A percentile compares a stretch with the other conserved stretches of the same genome.
Conservation (phyloP, 495 filamentous ascomycete genomes). For the Penicillium atrosanguineum region DNA sequence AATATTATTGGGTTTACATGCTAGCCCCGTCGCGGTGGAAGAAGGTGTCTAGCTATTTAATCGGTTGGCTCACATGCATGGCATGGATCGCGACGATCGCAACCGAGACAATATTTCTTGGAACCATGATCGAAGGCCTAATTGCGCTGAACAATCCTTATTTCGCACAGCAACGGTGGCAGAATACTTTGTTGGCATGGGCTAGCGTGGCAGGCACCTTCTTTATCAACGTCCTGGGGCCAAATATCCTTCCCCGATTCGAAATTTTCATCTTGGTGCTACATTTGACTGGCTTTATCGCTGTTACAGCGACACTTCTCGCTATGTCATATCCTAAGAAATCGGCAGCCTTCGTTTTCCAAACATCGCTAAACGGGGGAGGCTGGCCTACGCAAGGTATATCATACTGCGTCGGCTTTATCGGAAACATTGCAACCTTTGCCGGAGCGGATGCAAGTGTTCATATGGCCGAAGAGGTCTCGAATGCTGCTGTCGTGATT, state of each 20-base stretch:
- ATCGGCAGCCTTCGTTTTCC: slow-evolving; percentile 34
- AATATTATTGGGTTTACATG: slow-evolving; percentile 46
- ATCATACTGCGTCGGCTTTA: slow-evolving; percentile 44
- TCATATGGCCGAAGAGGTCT: slow-evolving; percentile 47
- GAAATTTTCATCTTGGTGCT: slow-evolving; percentile 42
- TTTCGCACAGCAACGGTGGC: slow-evolving; percentile 44
- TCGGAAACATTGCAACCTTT: slow-evolving; percentile 39
- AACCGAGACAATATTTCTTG: slow-evolving; percentile 34
- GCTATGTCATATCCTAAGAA: slow-evolving; percentile 24
- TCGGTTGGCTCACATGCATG: slow-evolving; percentile 37
- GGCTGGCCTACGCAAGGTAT: slow-evolving; percentile 43
- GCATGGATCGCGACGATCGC: slow-evolving; percentile 36
- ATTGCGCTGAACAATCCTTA: slow-evolving; percentile 36
- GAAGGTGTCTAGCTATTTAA: slow-evolving; percentile 36
- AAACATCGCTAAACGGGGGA: slow-evolving; percentile 43
- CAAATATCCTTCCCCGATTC: slow-evolving; percentile 40
- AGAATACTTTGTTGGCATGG: slow-evolving; percentile 48
- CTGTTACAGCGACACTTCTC: slow-evolving; percentile 38
- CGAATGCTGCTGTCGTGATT: slow-evolving; percentile 37
- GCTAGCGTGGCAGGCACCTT: slow-evolving; percentile 37
- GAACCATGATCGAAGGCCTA: slow-evolving; percentile 43
- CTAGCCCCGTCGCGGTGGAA: slow-evolving; percentile 32
- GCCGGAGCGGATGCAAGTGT: slow-evolving; percentile 35
- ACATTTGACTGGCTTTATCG: slow-evolving; percentile 48
- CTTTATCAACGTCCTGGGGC: slow-evolving; percentile 41